These are phyloP conservation scores for Lepidium aucheri DNA, from an alignment of 345 rosid species.

Conservation along the genomic window DNA sequence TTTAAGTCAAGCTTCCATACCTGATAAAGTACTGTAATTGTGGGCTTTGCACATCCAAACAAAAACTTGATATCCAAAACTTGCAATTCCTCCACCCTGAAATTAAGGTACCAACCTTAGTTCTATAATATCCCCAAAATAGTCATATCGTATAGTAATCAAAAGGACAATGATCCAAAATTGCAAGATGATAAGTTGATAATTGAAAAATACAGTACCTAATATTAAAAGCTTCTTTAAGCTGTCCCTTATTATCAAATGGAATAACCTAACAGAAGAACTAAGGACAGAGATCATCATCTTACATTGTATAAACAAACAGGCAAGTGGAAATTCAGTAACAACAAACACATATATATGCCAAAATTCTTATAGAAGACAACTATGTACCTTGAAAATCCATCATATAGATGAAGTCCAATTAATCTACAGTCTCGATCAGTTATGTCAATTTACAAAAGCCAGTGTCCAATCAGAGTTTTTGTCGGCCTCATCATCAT, in stretches of 20 bases:
- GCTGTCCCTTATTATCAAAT: slow-evolving; percentile 94
- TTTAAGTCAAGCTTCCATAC: slow-evolving; percentile 23
- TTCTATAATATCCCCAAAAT: neutral
- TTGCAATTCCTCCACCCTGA: slow-evolving; percentile 95
- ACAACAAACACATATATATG: neutral
- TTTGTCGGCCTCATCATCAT: slow-evolving; percentile 30
- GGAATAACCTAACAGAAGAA: slow-evolving; percentile 74
- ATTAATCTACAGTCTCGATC: slow-evolving; percentile 96
- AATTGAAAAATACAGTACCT: slow-evolving; percentile 36
- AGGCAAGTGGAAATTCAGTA: neutral
- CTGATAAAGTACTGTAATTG: slow-evolving; percentile 95
- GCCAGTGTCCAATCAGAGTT: slow-evolving; percentile 27
- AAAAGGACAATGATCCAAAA: neutral
- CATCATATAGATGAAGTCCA: slow-evolving; percentile 97
- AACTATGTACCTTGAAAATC: slow-evolving; percentile 70
- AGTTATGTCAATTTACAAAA: slow-evolving; percentile 73
- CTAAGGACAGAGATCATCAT: neutral
- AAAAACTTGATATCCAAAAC: slow-evolving; percentile 98
- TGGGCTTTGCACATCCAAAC: slow-evolving; percentile 89
- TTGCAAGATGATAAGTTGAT: neutral
- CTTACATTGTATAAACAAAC: neutral
- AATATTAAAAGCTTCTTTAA: slow-evolving; percentile 96
- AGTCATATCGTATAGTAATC: neutral
- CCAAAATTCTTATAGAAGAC: neutral
- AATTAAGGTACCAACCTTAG: slow-evolving; percentile 12